Evolutionary conservation across 1,139 yeast genomes (phyloP).

Genomic region (Geotrichum fermentans): DNA sequence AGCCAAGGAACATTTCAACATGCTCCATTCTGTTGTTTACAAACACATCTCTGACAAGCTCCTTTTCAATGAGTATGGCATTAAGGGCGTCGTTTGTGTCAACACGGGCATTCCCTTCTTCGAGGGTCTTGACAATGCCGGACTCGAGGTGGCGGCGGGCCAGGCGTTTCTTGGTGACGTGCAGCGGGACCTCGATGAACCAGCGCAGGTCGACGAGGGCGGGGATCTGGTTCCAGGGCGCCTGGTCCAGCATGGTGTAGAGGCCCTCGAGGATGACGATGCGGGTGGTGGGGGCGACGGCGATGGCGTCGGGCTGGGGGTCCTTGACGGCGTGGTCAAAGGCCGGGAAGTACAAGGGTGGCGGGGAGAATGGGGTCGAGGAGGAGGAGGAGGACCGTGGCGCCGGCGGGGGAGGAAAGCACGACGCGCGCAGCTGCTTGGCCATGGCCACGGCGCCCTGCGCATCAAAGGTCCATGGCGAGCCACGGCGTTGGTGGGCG

Average conservation of each 20-base stretch:
- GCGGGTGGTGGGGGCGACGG: slow-evolving; percentile 39
- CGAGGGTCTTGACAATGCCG: slow-evolving; percentile 55
- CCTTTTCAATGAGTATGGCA: slow-evolving; percentile 40
- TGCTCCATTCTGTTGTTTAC: not conserved
- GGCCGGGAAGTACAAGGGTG: slow-evolving; percentile 46
- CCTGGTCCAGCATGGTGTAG: slow-evolving; percentile 37
- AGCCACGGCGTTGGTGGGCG: slow-evolving; percentile 68
- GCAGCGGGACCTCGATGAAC: slow-evolving; percentile 43
- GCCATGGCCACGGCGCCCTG: slow-evolving; percentile 16
- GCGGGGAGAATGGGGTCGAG: not conserved
- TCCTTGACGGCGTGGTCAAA: slow-evolving; percentile 66
- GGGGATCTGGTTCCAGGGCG: slow-evolving; percentile 37
- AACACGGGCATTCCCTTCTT: slow-evolving; percentile 60
- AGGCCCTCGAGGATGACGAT: slow-evolving; percentile 58
- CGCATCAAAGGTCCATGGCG: slow-evolving; percentile 74
- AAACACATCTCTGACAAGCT: not conserved
- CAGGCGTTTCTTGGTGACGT: slow-evolving; percentile 51
- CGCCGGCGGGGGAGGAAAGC: slow-evolving; percentile 3
- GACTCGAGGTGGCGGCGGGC: slow-evolving; percentile 66
- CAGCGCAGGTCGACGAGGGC: slow-evolving; percentile 37
- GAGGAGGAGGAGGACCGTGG: slow-evolving; percentile 3
- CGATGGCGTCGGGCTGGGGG: slow-evolving; percentile 52
- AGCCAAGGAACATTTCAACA: not conserved
- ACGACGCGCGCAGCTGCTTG: slow-evolving; percentile 7
- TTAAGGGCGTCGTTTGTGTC: slow-evolving; percentile 66